Percentiles rank a stretch among this genome's conserved stretches.
These are phyloP conservation scores for Geotrichum macrosporum DNA, from an alignment of 1,139 yeast genomes.

Conservation along the genomic window DNA sequence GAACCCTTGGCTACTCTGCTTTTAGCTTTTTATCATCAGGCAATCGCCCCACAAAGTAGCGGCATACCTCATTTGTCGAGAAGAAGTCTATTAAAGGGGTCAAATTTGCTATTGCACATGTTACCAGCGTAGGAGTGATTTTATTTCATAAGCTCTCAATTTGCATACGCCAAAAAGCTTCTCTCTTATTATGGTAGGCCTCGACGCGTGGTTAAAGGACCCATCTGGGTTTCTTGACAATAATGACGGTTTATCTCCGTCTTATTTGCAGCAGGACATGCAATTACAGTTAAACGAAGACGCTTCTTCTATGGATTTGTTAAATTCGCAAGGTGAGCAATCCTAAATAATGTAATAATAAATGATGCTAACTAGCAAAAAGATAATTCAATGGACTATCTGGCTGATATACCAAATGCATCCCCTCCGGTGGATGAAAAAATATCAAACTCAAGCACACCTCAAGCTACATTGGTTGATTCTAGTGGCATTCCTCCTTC, in stretches of 20 bases:
- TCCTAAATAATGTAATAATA: not conserved
- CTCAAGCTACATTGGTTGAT: slow-evolving; percentile 3
- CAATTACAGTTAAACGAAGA: not conserved
- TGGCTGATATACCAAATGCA: slow-evolving; percentile 4
- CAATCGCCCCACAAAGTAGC: too few species aligned
- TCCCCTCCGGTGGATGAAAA: slow-evolving; percentile 11
- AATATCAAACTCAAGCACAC: slow-evolving; percentile 8
- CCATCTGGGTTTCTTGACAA: not conserved
- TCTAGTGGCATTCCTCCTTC: slow-evolving; percentile 6
- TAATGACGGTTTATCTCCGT: not conserved
- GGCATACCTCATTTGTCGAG: too few species aligned
- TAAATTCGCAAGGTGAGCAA: slow-evolving; percentile 10
- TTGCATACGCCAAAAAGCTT: not conserved
- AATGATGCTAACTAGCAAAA: not conserved
- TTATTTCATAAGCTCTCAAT: too few species aligned
- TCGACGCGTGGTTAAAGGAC: not conserved
- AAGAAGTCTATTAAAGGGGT: too few species aligned
- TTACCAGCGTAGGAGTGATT: too few species aligned
- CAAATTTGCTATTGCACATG: too few species aligned
- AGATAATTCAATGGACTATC: slow-evolving; percentile 10
- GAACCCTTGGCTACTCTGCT: too few species aligned
- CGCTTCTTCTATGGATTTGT: slow-evolving; percentile 3
- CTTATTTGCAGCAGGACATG: not conserved
- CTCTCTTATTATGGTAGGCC: not conserved
- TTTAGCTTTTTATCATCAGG: too few species aligned